Evolutionary conservation across 1,284 basidiomycete species (phyloP), one percentile per base, ranked within the genome.

Genomic region (Ustilago cynodontis): DNA sequence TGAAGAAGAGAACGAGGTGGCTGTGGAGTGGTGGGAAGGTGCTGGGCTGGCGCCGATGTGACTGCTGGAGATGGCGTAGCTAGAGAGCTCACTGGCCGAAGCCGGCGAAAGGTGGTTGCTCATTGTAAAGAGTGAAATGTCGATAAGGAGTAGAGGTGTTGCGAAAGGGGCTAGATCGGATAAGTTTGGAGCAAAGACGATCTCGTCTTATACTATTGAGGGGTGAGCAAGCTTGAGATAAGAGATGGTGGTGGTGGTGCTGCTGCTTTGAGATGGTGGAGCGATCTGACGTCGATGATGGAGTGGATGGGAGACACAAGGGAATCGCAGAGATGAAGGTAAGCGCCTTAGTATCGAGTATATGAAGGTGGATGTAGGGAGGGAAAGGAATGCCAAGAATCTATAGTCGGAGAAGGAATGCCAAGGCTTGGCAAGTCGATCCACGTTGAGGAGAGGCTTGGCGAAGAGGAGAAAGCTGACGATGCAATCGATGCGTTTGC

Each of bases 31-130:
- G 28, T 78, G 76, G 4, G 76, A 78, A 13, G 67, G 71, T 1
- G 75, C 67, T 22, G 75, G 75, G 56, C 71, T 74, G 24, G 67
- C 67, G 45, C 68, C 76, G 37, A 67, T 41, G 18, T 71, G 64
- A 63, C 64, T 71, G 59, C 67, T 74, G 33, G 65, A 65, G 4
- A 65, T 47, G 22, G 71, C 60, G 65, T 78, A 78, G 65, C 76
- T 78, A 20, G 75, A 77, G 59, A 71, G 71, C 49, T 74, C 76
- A 57, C 76, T 78, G 58, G 59, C 61, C 26, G 76, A 57, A 41
- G 71, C 68, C 22, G 76, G 76, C 54, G 71, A 71, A 39, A 74
- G 71, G 28, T 75, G 76, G 43, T 71, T 62, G 76, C 65, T 78
- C 76, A 78, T 76, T 20, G 20, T 61, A 43, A 9, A 5, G 5